A percentile compares a stretch with the other conserved stretches of the same genome.
phyloP scores from a whole-genome alignment of 176 grass and related monocot genomes.

The Eragrostis nindensis region DNA sequence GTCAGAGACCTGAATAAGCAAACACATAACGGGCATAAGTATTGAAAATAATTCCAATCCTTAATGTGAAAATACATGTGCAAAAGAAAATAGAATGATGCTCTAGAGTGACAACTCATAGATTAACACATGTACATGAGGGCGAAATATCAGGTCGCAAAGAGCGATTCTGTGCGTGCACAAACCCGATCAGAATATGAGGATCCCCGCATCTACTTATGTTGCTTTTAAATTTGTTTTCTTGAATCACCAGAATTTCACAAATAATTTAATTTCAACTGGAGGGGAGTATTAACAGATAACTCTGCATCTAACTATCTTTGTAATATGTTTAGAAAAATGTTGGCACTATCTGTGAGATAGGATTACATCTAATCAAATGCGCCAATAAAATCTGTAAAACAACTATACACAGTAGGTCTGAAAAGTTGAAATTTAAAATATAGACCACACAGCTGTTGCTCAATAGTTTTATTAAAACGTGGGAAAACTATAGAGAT shows the following conservation, averaged over 20 bases:
- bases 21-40: constrained; percentile 46
- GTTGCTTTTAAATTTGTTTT: neutral
- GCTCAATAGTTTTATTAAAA: neutral
- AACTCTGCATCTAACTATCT: neutral
- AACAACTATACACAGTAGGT: constrained; percentile 7
- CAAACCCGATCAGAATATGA: too few relatives aligned
- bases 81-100: constrained; percentile 1
- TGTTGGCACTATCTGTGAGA: neutral
- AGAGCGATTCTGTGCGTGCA: neutral
- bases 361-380: constrained; percentile 12
- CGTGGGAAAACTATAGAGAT: neutral
- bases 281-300: neutral
- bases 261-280: neutral
- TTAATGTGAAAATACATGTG: constrained; percentile 14
- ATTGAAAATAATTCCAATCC: constrained; percentile 23
- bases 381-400: neutral
- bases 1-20: constrained; percentile 83
- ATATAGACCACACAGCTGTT: neutral
- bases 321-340: neutral
- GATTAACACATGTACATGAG: neutral
- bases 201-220: neutral
- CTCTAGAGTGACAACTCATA: neutral
- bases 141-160: neutral
- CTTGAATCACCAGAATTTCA: neutral
- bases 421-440: neutral